These are phyloP conservation scores for Cladosporium sp. DNA, from an alignment of 2,329 filamentous ascomycete species.

Conservation along the genomic window DNA sequence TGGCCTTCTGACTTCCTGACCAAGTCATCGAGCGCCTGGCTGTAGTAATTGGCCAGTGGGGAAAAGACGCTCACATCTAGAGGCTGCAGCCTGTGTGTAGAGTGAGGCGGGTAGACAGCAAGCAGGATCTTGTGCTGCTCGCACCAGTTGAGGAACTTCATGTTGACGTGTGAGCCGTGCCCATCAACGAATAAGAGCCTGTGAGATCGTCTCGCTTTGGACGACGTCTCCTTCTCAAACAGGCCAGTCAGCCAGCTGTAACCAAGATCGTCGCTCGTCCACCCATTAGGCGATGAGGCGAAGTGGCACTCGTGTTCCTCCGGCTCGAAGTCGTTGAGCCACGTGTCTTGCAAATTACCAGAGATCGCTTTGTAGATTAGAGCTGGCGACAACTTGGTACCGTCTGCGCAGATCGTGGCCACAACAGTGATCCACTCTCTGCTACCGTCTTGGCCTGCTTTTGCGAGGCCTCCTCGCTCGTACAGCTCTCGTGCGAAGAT, in stretches of 20 bases:
- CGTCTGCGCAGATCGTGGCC: neutral
- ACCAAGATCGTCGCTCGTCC: neutral
- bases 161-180: neutral
- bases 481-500: neutral
- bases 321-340: neutral
- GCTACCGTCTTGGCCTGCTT: neutral
- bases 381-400: neutral
- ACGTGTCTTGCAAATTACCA: neutral
- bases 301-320: neutral
- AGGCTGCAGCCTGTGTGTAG: slow-evolving; percentile 15
- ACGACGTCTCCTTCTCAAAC: neutral
- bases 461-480: neutral
- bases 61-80: slow-evolving; percentile 20
- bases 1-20: slow-evolving; percentile 8
- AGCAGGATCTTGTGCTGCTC: neutral
- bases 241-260: neutral
- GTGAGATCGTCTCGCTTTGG: neutral
- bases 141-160: neutral
- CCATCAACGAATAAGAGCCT: neutral
- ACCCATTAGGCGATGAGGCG: neutral
- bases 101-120: slow-evolving; percentile 12
- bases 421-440: neutral
- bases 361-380: neutral
- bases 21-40: slow-evolving; percentile 11
- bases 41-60: slow-evolving; percentile 18